Conservation (phyloP, 768 basidiomycete species). For the Megacollybia marginata region DNA sequence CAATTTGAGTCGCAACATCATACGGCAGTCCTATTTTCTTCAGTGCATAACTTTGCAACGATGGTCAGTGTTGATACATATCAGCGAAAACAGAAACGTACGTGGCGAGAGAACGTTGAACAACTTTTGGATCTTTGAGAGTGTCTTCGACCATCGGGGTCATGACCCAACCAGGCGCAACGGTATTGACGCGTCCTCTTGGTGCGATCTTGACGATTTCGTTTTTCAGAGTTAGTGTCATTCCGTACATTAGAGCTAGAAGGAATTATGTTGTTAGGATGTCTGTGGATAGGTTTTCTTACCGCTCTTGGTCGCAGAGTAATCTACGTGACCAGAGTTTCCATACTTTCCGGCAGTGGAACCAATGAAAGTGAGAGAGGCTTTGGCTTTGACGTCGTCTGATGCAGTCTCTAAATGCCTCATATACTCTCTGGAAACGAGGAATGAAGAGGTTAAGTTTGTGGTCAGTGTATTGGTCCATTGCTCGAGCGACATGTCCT, state of each 20-base stretch:
- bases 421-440: too few species aligned
- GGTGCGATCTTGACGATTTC: too few species aligned
- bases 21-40: constrained; percentile 57
- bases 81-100: constrained; percentile 24
- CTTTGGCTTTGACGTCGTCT: constrained; percentile 41
- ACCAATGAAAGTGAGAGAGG: constrained; percentile 58
- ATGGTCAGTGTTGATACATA: neutral
- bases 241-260: constrained; percentile 62
- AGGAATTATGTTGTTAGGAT: constrained; percentile 68
- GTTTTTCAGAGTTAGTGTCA: constrained; percentile 62
- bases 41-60: constrained; percentile 52
- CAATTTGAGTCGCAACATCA: constrained; percentile 63
- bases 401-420: too few species aligned
- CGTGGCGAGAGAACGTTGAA: constrained; percentile 63
- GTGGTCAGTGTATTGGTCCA: constrained; percentile 48
- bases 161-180: constrained; percentile 63
- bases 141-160: constrained; percentile 58
- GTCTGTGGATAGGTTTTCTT: too few species aligned
- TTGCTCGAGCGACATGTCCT: too few species aligned
- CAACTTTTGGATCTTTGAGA: constrained; percentile 44
- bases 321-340: constrained; percentile 61
- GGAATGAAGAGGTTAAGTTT: constrained; percentile 35
- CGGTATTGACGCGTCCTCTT: constrained; percentile 56
- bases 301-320: too few species aligned
- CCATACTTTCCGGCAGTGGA: constrained; percentile 70